These are phyloP conservation scores for Geotrichum europaeum DNA, from an alignment of 1,139 yeast species.

Conservation along the genomic window DNA sequence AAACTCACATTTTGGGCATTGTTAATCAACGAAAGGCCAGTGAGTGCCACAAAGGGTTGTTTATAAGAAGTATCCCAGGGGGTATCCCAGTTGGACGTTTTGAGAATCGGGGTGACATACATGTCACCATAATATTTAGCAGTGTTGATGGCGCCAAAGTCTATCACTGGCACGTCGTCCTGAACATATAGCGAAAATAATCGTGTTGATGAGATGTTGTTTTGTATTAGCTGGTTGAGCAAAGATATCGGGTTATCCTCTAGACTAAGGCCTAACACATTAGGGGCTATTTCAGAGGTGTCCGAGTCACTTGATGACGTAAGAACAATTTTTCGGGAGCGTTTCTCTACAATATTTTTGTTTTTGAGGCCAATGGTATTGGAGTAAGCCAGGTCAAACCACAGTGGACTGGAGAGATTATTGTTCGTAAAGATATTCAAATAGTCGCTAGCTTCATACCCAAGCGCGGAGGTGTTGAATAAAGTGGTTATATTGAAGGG, in stretches of 20 bases:
- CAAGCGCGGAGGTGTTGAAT: conserved; percentile 18
- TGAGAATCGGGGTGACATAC: conserved; percentile 21
- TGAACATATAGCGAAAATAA: conserved; percentile 19
- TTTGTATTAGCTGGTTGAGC: conserved; percentile 10
- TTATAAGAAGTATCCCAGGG: conserved; percentile 22
- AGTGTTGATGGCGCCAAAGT: conserved; percentile 26
- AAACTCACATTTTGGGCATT: conserved; percentile 27
- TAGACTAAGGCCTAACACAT: conserved; percentile 24
- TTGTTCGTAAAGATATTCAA: conserved; percentile 13
- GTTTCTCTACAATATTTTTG: not conserved
- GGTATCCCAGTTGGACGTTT: not conserved
- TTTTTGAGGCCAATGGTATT: conserved; percentile 1
- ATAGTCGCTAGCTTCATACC: conserved; percentile 20
- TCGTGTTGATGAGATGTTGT: conserved; percentile 14
- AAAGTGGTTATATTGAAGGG: conserved; percentile 15
- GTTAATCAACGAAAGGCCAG: conserved; percentile 46
- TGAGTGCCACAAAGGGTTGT: conserved; percentile 52
- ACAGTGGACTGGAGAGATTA: conserved; percentile 14
- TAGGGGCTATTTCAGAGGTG: conserved; percentile 14
- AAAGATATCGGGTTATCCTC: conserved; percentile 11
- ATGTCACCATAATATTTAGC: conserved; percentile 19
- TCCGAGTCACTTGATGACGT: not conserved
- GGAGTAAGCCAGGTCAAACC: conserved; percentile 22
- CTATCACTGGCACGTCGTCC: conserved; percentile 8
- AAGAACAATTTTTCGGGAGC: not conserved